A percentile compares a stretch with the other conserved stretches of the same genome.
Conservation (phyloP, 306 rosid species). For the Dryas alaskensis region DNA sequence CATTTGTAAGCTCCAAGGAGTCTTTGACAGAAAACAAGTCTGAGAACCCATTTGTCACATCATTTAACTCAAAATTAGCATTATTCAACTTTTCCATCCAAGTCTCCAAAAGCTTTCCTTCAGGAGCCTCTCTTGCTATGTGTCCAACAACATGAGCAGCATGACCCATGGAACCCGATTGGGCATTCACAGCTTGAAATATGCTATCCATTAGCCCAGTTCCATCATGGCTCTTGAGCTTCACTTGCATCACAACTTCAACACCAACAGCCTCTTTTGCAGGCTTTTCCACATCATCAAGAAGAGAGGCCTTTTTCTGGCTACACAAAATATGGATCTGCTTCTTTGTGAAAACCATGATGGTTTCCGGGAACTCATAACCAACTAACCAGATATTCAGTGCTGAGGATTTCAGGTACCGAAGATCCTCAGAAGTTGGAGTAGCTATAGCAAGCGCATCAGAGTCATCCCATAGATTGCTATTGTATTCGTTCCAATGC, state of each 20-base stretch:
- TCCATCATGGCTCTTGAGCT: constrained; percentile 30
- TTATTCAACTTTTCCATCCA: constrained; percentile 34
- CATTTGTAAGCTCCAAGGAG: constrained; percentile 23
- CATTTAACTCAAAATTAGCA: constrained; percentile 23
- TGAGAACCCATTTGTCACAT: constrained; percentile 35
- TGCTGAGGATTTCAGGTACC: constrained; percentile 38
- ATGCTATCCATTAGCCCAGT: constrained; percentile 24
- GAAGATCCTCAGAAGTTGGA: constrained; percentile 37
- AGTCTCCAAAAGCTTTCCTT: constrained; percentile 37
- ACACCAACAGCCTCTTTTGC: constrained; percentile 35
- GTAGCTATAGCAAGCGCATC: constrained; percentile 33
- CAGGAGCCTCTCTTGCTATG: constrained; percentile 36
- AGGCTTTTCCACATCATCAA: constrained; percentile 27
- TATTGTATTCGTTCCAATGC: constrained; percentile 21
- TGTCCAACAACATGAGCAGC: constrained; percentile 25
- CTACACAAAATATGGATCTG: constrained; percentile 39
- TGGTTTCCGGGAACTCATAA: constrained; percentile 39
- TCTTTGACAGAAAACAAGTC: constrained; percentile 39
- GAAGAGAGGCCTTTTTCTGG: too few relatives aligned
- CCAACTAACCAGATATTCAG: constrained; percentile 34
- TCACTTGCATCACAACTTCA: constrained; percentile 33
- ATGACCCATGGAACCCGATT: constrained; percentile 7
- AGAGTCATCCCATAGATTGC: constrained; percentile 25
- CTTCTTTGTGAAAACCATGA: constrained; percentile 34
- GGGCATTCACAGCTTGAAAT: constrained; percentile 24